Evolutionary conservation across 2,329 filamentous ascomycete genomes (phyloP).

Genomic region (Fusarium sp.): DNA sequence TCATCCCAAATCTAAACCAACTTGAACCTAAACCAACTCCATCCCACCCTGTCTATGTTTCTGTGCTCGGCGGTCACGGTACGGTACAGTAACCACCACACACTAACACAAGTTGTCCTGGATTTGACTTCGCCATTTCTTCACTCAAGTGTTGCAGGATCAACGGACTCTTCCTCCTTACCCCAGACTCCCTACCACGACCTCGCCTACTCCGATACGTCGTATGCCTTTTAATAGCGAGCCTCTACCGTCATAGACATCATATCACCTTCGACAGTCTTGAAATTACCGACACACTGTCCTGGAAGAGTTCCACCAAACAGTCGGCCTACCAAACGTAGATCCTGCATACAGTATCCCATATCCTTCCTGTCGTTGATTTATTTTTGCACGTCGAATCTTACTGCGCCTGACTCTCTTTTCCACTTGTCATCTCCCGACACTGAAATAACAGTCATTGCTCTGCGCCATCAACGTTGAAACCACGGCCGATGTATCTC

Average conservation of each 20-base stretch:
- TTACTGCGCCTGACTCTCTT: constrained; percentile 20
- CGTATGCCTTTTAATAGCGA: constrained; percentile 19
- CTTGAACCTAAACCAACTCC: constrained; percentile 23
- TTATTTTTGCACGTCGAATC: background rate
- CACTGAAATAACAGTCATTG: background rate
- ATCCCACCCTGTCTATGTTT: background rate
- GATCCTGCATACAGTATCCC: constrained; percentile 30
- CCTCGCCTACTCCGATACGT: constrained; percentile 11
- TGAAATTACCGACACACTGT: constrained; percentile 14
- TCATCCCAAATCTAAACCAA: constrained; percentile 30
- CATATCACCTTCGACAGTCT: constrained; percentile 1
- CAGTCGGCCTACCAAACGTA: constrained; percentile 26
- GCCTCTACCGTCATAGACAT: constrained; percentile 28
- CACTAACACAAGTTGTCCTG: constrained; percentile 19
- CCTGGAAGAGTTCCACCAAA: constrained; percentile 22
- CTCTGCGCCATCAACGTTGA: constrained; percentile 6
- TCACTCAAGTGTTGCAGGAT: constrained; percentile 14
- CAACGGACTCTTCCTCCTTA: background rate
- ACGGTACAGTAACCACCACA: constrained; percentile 21
- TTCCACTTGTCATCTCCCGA: constrained; percentile 2
- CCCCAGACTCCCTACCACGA: background rate
- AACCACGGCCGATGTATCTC: constrained; percentile 34
- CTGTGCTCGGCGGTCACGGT: constrained; percentile 27
- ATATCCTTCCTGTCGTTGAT: constrained; percentile 4
- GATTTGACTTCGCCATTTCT: constrained; percentile 11